Conservation (phyloP, 2,329 filamentous ascomycete genomes). For the Balansia obtecta region DNA sequence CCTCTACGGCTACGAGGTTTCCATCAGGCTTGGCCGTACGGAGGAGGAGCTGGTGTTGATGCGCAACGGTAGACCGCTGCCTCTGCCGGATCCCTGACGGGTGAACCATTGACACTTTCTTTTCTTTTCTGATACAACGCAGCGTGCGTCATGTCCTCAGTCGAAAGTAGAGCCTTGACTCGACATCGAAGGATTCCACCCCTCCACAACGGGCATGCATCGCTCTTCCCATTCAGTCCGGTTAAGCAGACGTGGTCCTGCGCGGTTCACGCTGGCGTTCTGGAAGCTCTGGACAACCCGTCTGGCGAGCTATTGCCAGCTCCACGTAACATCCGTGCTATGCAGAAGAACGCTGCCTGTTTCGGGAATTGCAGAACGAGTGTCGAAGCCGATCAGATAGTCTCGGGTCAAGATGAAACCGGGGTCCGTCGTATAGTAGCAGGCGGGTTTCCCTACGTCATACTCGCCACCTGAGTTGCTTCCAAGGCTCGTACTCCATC, state of each 20-base stretch:
- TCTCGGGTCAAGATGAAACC: background rate
- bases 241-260: background rate
- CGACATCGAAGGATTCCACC: background rate
- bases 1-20: slow-evolving; percentile 46
- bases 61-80: slow-evolving; percentile 32
- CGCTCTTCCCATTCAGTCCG: background rate
- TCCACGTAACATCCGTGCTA: background rate
- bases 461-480: background rate
- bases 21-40: slow-evolving; percentile 28
- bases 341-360: background rate
- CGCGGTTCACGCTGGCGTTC: background rate
- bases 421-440: background rate
- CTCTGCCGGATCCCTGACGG: background rate
- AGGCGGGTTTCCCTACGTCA: background rate
- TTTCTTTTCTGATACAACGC: too few relatives aligned
- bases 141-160: background rate
- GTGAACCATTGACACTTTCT: background rate
- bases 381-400: background rate
- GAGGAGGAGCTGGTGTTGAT: slow-evolving; percentile 32
- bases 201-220: background rate
- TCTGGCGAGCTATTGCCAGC: background rate
- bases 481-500: background rate
- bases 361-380: background rate
- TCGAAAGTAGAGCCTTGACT: background rate
- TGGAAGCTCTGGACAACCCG: background rate